Base-by-base conservation (phyloP, 2,329 filamentous ascomycete genomes). In the Fusarium sp. region DNA sequence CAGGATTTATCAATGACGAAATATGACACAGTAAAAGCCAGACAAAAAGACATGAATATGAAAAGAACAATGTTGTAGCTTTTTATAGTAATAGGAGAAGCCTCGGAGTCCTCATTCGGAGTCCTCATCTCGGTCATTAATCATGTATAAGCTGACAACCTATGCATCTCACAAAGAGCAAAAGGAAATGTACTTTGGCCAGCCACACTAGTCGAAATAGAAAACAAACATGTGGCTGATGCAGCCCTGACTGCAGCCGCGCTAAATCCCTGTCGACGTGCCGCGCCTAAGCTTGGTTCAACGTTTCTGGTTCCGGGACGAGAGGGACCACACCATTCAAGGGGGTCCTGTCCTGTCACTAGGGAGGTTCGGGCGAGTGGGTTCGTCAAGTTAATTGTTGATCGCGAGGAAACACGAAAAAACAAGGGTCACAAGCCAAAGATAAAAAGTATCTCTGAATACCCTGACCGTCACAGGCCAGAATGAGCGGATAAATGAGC, bases 211-310 rank as follows among this genome's bases (percentile, higher is more conserved):
- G 10, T 47, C 46, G 51, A 56, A 43, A 22, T 42, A 53, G 19
- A 74, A 74, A 73, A 64, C 59, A 57, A 68, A 63, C 63, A 47
- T 73, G 72, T 73, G 72, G 72, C 72, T 75, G 64, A 60, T 49
- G 55, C 57, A 38, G 58, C 53, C 65, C 57, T 59, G 46, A 65
- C 51, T 70, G 62, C 72, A 73, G 71, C 62, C 69, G 62, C 70
- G 68, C 62, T 67, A 67, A 63, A 74, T 65, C 73, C 73, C 65
- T 74, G 73, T 72, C 71, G 62, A 69, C 52, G 73, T 74, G 62
- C 68, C 73, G 73, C 73, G 73, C 49, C 73, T 75, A 75, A 75
- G 73, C 70, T 75, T 75, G 71, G 73, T 74, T 75, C 73, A 75
- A 75, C 73, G 73, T 75, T 65, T 72, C 60, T 71, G 59, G 67